Percentiles rank a stretch among this genome's conserved stretches.
phyloP scores from a whole-genome alignment of 352 stramenopile species.

The Phytophthora sp. region DNA sequence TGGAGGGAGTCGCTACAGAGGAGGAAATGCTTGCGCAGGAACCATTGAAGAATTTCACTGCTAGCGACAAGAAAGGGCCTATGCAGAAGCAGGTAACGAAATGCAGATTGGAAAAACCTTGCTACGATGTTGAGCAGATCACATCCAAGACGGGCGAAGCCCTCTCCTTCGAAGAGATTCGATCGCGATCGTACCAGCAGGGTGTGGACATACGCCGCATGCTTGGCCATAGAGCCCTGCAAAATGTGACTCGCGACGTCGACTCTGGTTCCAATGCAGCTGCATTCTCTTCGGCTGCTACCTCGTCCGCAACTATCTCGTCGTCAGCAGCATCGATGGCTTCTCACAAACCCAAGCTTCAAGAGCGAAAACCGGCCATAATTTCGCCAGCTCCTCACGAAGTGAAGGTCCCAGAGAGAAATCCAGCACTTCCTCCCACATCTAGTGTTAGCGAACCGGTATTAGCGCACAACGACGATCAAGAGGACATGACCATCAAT shows the following conservation, averaged over 20 bases:
- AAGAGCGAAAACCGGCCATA: constrained; percentile 8
- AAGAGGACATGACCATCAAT: constrained; percentile 91
- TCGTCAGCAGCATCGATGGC: constrained; percentile 11
- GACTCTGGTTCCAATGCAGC: constrained; percentile 23
- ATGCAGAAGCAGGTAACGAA: constrained; percentile 27
- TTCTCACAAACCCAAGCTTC: constrained; percentile 9
- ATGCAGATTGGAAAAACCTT: constrained; percentile 28
- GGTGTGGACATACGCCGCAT: constrained; percentile 17
- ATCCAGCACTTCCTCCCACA: neutral
- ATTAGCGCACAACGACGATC: constrained; percentile 43
- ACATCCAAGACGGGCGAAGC: constrained; percentile 51
- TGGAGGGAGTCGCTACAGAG: constrained; percentile 72
- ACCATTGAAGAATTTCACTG: constrained; percentile 80
- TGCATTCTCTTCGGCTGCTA: constrained; percentile 1
- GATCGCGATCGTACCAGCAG: constrained; percentile 45
- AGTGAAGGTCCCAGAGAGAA: constrained; percentile 14
- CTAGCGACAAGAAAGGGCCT: constrained; percentile 28
- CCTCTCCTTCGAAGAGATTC: constrained; percentile 85
- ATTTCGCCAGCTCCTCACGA: constrained; percentile 10
- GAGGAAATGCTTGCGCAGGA: constrained; percentile 78
- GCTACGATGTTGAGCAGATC: constrained; percentile 54
- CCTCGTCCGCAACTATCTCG: constrained; percentile 4
- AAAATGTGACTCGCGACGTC: constrained; percentile 33
- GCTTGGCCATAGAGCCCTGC: constrained; percentile 22
- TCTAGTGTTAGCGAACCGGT: constrained; percentile 14